These are phyloP conservation scores for Groenewaldozyma sp. DNA, from an alignment of 1,139 yeast genomes.

Conservation along the genomic window DNA sequence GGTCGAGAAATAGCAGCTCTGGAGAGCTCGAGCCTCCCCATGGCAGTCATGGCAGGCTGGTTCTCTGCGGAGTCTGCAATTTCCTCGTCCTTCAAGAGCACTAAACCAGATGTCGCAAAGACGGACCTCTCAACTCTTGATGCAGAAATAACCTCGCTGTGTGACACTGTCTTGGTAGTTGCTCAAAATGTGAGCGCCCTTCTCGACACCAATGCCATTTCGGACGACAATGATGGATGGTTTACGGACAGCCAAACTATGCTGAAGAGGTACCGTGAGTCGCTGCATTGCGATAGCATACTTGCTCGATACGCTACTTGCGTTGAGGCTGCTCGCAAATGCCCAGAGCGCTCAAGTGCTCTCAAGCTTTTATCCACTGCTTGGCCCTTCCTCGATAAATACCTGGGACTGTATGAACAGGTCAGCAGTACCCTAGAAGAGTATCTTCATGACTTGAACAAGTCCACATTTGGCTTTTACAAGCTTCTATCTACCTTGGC, in stretches of 20 bases:
- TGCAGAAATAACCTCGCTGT: conserved; percentile 29
- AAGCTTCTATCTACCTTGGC: conserved; percentile 52
- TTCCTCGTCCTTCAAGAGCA: too few species aligned
- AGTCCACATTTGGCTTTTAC: conserved; percentile 55
- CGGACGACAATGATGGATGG: conserved; percentile 60
- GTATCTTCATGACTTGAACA: conserved; percentile 36
- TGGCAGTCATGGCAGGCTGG: too few species aligned
- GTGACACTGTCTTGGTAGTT: conserved; percentile 55
- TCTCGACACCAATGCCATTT: conserved; percentile 26
- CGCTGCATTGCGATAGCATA: conserved; percentile 28
- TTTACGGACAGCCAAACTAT: conserved; percentile 38
- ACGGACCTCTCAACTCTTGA: conserved; percentile 11
- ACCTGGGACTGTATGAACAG: conserved; percentile 17
- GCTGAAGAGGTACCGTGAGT: conserved; percentile 1
- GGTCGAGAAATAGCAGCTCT: too few species aligned
- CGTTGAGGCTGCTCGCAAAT: conserved; percentile 15
- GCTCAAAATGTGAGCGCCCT: conserved; percentile 49
- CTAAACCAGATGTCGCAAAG: too few species aligned
- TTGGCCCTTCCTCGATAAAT: conserved; percentile 26
- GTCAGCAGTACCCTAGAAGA: conserved; percentile 14
- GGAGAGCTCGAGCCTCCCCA: too few species aligned
- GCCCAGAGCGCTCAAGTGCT: conserved; percentile 31
- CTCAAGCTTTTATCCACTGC: conserved; percentile 29
- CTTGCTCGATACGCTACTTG: conserved; percentile 26
- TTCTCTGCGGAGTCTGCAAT: too few species aligned